A percentile compares a stretch with the other conserved stretches of the same genome.
These are phyloP conservation scores for Neurospora sp. DNA, from an alignment of 495 filamentous ascomycete genomes.

Conservation along the genomic window DNA sequence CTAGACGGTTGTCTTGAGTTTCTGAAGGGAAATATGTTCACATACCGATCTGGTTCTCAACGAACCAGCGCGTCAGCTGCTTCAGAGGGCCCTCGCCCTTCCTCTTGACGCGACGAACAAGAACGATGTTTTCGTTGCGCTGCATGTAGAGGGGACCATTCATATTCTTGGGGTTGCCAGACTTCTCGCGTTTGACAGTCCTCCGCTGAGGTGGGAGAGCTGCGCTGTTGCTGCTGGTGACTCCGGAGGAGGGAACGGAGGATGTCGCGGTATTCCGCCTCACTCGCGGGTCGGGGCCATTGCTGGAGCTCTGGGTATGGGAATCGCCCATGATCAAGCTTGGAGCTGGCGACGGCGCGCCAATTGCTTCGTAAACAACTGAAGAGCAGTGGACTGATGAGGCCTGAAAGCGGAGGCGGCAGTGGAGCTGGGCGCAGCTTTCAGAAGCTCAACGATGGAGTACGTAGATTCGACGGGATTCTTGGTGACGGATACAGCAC, in stretches of 20 bases:
- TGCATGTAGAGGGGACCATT: conserved; percentile 41
- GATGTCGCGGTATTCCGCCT: not conserved
- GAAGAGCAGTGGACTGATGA: not conserved
- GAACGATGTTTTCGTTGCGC: conserved; percentile 32
- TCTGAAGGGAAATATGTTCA: conserved; percentile 1
- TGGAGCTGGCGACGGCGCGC: not conserved
- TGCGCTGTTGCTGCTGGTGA: conserved; percentile 3
- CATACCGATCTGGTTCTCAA: conserved; percentile 46
- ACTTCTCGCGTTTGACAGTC: conserved; percentile 18
- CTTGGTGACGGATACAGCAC: not conserved
- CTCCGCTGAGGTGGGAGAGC: conserved; percentile 6
- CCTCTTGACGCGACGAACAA: conserved; percentile 36
- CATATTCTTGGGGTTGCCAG: conserved; percentile 27
- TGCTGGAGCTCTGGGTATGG: not conserved
- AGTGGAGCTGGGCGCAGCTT: not conserved
- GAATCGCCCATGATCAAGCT: conserved; percentile 6
- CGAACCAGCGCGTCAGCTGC: conserved; percentile 36
- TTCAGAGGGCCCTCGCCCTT: conserved; percentile 35
- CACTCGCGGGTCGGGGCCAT: not conserved
- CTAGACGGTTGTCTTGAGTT: not conserved
- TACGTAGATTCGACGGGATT: not conserved
- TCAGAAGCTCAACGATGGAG: not conserved
- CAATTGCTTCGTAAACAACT: conserved; percentile 1
- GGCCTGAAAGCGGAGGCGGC: not conserved
- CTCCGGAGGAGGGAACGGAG: not conserved